A percentile compares a stretch with the other conserved stretches of the same genome.
phyloP scores from a whole-genome alignment of 2,329 filamentous ascomycete genomes.

The Aaosphaeria pasadenensis region DNA sequence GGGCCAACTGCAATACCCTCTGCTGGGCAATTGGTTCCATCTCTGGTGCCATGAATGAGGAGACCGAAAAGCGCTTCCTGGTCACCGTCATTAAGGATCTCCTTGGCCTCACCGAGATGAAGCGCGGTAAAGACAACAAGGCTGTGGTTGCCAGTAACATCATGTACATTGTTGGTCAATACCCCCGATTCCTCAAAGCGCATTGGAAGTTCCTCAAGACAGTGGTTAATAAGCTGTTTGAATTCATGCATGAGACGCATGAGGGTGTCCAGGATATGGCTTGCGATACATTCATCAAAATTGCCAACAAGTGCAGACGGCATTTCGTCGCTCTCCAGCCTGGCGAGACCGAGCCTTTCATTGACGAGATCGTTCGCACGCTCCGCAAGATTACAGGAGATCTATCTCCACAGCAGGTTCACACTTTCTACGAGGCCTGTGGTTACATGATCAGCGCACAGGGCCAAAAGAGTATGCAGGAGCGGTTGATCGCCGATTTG shows the following conservation, averaged over 20 bases:
- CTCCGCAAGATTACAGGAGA: slow-evolving; percentile 96
- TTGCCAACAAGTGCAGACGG: slow-evolving; percentile 94
- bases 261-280: slow-evolving; percentile 99
- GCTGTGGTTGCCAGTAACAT: slow-evolving; percentile 98
- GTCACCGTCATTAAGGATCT: slow-evolving; percentile 99
- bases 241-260: slow-evolving; percentile 99
- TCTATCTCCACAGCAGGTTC: slow-evolving; percentile 91
- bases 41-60: slow-evolving; percentile 98
- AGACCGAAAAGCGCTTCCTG: slow-evolving; percentile 96
- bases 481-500: slow-evolving; percentile 83
- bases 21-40: slow-evolving; percentile 99
- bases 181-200: slow-evolving; percentile 95
- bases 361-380: slow-evolving; percentile 95
- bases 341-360: slow-evolving; percentile 92
- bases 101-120: slow-evolving; percentile 96
- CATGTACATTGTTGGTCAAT: slow-evolving; percentile 99
- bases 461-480: slow-evolving; percentile 90
- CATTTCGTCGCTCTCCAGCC: slow-evolving; percentile 97
- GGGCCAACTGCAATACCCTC: slow-evolving; percentile 98
- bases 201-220: slow-evolving; percentile 99
- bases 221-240: slow-evolving; percentile 98
- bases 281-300: slow-evolving; percentile 99
- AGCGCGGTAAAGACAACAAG: slow-evolving; percentile 99
- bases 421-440: slow-evolving; percentile 98
- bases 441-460: slow-evolving; percentile 99